These are phyloP conservation scores for Ceratocystis papillata DNA, from an alignment of 2,329 filamentous ascomycete species.

Conservation along the genomic window DNA sequence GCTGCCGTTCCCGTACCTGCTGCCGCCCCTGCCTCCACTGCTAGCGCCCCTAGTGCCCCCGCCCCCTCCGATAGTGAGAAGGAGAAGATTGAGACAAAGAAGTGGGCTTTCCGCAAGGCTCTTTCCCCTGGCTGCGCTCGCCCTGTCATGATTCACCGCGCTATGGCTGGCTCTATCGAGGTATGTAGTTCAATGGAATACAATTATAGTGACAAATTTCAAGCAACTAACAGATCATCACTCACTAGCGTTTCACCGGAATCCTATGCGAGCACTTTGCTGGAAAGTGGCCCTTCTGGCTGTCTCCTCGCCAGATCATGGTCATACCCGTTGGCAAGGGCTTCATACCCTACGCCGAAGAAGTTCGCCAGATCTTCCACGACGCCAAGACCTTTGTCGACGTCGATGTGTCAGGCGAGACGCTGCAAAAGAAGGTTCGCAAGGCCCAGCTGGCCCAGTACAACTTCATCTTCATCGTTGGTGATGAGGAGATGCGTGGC, in stretches of 20 bases:
- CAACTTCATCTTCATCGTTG: conserved; percentile 69
- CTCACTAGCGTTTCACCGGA: conserved; percentile 49
- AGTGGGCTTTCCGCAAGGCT: conserved; percentile 35
- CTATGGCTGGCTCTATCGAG: conserved; percentile 59
- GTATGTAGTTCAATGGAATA: not conserved
- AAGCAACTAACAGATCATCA: conserved; percentile 6
- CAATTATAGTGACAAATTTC: not conserved
- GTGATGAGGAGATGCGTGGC: conserved; percentile 50
- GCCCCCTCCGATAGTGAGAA: conserved; percentile 35
- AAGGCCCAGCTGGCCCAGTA: conserved; percentile 71
- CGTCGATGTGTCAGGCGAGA: conserved; percentile 52
- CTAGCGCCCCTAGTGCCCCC: conserved; percentile 20
- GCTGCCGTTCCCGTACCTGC: conserved; percentile 24
- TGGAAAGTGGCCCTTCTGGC: conserved; percentile 84
- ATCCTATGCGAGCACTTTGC: conserved; percentile 76
- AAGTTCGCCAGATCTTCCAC: conserved; percentile 59
- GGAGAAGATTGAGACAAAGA: conserved; percentile 34
- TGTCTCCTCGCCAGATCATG: conserved; percentile 65
- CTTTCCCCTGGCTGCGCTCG: conserved; percentile 61
- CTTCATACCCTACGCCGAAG: conserved; percentile 61
- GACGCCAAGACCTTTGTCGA: conserved; percentile 56
- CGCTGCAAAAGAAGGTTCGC: conserved; percentile 81
- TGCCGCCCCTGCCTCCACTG: conserved; percentile 30
- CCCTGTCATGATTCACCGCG: conserved; percentile 79
- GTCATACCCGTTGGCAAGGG: conserved; percentile 67